Evolutionary conservation across 2,329 filamentous ascomycete species (phyloP), one percentile per base, ranked within the genome.

Genomic region (Claviceps lovelessii): DNA sequence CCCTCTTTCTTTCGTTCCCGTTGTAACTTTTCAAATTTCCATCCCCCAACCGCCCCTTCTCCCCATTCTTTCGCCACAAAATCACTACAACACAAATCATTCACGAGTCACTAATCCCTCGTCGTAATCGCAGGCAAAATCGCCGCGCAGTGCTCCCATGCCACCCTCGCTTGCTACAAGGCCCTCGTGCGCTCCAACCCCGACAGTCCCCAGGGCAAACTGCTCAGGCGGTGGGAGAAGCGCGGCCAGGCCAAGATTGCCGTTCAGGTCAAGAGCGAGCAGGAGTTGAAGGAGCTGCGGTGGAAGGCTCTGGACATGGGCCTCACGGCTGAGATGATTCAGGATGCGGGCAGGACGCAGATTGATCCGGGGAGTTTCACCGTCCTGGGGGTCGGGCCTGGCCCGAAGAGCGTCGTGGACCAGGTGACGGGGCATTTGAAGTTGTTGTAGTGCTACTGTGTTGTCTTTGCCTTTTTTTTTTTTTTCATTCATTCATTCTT

Each of bases 131-230:
- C 59, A 95, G 91, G 91, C 64, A 98, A 98, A 77, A 96, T 97
- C 64, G 93, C 89, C 55, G 93, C 93, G 8, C 93, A 97, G 72
- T 91, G 87, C 72, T 87, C 85, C 51, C 93, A 97, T 71, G 93
- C 93, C n/a, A 95, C 91, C 3, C 83, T 98, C 55, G 90, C 91
- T 54, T 97, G 91, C 79, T 98, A 95, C 82, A 97, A 96, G 74
- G 75, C 83, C 56, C 82, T 94, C 60, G 72, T 81, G 55, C 71
- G 74, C 54, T 73, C 80, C n/a, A 72, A 76, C 53, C 72, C 78
- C 45, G 69, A 73, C 42, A 76, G 76, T 29, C 69, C 79, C 15
- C 74, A 78, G 49, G 79, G 82, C 55, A 74, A 74, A 47, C 73
- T 95, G 53, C 80, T 98, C 51, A 78, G 78, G 60, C 84, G 85